Percentiles rank a stretch among this genome's conserved stretches.
Evolutionary conservation across 2,329 filamentous ascomycete species (phyloP).

Genomic region (Stemphylium lycopersici): DNA sequence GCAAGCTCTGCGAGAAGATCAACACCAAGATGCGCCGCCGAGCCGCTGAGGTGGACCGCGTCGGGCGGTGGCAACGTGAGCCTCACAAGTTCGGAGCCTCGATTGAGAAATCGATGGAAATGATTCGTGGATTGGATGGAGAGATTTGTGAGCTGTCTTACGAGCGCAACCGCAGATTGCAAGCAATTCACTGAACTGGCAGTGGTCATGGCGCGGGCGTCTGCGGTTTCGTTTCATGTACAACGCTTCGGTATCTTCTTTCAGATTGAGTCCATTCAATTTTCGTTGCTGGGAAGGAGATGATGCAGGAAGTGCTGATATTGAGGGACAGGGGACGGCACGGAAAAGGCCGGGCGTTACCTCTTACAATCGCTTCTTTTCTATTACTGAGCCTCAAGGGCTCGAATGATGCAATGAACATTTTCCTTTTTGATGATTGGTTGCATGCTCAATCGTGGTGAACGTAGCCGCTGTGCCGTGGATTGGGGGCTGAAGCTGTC

Average conservation of each 20-base stretch:
- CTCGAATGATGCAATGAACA: slow-evolving; percentile 44
- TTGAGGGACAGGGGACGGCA: slow-evolving; percentile 35
- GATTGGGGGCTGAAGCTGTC: slow-evolving; percentile 46
- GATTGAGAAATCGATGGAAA: slow-evolving; percentile 71
- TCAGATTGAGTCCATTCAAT: slow-evolving; percentile 42
- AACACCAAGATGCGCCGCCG: slow-evolving; percentile 81
- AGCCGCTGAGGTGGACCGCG: slow-evolving; percentile 74
- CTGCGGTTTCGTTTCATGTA: slow-evolving; percentile 46
- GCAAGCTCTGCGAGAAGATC: slow-evolving; percentile 87
- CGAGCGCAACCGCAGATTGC: slow-evolving; percentile 56
- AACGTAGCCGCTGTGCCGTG: slow-evolving; percentile 48
- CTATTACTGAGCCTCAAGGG: slow-evolving; percentile 33
- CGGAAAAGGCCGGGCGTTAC: slow-evolving; percentile 42
- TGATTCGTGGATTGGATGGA: slow-evolving; percentile 72
- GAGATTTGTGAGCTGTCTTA: slow-evolving; percentile 71
- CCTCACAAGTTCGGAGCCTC: slow-evolving; percentile 64
- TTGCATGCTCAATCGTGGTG: slow-evolving; percentile 30
- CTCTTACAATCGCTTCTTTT: slow-evolving; percentile 47
- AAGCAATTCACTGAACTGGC: slow-evolving; percentile 39
- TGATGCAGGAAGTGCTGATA: slow-evolving; percentile 40
- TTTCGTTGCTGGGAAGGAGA: slow-evolving; percentile 33
- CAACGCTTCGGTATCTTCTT: slow-evolving; percentile 34
- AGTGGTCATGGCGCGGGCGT: slow-evolving; percentile 34
- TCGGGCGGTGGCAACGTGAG: slow-evolving; percentile 78
- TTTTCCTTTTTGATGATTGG: slow-evolving; percentile 40